Evolutionary conservation across 768 basidiomycete species (phyloP), one percentile per base, ranked within the genome.

Genomic region (Scleroderma bovista): DNA sequence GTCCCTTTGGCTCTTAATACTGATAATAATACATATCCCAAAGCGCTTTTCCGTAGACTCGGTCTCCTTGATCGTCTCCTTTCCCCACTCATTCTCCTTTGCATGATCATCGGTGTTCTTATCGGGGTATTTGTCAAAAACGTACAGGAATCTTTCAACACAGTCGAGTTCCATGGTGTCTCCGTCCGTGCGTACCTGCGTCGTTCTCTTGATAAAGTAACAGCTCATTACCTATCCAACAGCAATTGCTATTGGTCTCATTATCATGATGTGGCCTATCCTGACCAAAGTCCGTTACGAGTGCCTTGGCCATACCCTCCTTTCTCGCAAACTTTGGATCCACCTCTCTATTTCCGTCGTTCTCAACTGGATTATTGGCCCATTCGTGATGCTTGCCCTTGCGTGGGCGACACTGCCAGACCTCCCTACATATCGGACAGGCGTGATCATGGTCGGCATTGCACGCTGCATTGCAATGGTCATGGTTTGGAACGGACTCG

Each of bases 181-280:
- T 91, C 89, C 13, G 75, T 86, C 39, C 88, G 89, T 91, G 63
- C n/a, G n/a, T 29, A 29, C 9, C 26, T 9, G 26, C 9, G 26
- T 29, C 26, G 26, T 29, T 29, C 26, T 29, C 26, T n/a, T n/a
- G 26, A 29, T 29, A 29, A n/a, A 29, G 26, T 5, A 29, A 9
- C 9, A 9, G 9, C 9, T 29, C 26, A 29, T 4, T 29, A 29
- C 26, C 26, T 29, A 29, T 29, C 26, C 9, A 29, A 29, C 53
- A 92, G 89, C 88, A 1, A 88, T 92, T 41, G 84, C 84, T 15
- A 72, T 91, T 37, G 91, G 89, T 1, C 77, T 93, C 33, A 78
- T 92, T 16, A 70, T 91, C 46, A 93, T 93, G 81, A 92, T 92
- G 86, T 90, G 87, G 86, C 90, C 88, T 2, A 77, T 84, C 33